Evolutionary conservation across 805 yeast species (phyloP), one percentile per base, ranked within the genome.

Genomic region (Ogataea siamensis): DNA sequence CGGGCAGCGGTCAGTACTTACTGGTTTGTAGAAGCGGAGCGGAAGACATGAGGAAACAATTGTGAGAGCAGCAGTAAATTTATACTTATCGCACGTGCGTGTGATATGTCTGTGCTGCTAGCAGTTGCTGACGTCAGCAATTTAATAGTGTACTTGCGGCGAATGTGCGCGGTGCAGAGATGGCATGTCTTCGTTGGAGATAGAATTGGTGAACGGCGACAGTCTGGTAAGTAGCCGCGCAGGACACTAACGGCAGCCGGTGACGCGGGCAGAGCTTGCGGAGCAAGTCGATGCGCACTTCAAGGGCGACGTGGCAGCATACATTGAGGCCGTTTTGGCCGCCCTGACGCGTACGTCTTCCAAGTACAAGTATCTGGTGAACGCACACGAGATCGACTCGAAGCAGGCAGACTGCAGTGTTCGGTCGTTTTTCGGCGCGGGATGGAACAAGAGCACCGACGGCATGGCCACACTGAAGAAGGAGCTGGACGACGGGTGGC

Each of bases 21-120:
- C 86, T 83, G 30, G 83, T 73, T 58, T 85, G 89, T 54, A 83
- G 67, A 39, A 83, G 64, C 19, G 91, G 88, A 28, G 81, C 80
- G 16, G 86, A 70, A 3, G 87, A 80, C 87, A 80, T 80, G n/a
- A 25, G 18, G 10, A n/a, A 17, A 18, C n/a, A 26, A 19, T 28
- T 19, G 27, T 37, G 18, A 16, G 17, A 26, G 35, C 35, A 37
- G 35, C 40, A 37, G 22, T 26, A 37, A 37, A 30, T 20, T 34
- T 40, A 32, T 39, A 35, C 30, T 31, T 32, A 30, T 27, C 40
- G 39, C 45, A 41, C 45, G 45, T 41, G 45, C 41, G 28, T 16
- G 12, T 12, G 17, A 18, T 12, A 10, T 31, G 25, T 13, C 25
- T 11, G n/a, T n/a, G 12, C 25, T 22, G 25, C n/a, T n/a, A n/a